Conservation (phyloP, 768 basidiomycete species). For the Leucocoprinus birnbaumii region DNA sequence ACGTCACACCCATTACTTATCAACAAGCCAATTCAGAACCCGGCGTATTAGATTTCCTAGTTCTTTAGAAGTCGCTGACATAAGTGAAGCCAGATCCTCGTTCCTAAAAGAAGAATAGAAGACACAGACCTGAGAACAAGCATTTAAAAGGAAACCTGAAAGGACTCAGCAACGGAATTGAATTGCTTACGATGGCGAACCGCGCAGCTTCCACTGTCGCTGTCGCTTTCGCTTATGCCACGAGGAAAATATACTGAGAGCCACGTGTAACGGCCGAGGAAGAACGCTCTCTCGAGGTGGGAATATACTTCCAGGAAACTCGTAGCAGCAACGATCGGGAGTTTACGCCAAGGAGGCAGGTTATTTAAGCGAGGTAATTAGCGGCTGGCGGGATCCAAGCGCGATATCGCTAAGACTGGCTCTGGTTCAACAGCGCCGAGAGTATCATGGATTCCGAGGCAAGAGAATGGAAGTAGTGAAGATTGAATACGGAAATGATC, state of each 20-base stretch:
- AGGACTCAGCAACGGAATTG: background rate
- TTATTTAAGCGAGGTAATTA: background rate
- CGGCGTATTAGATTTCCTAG: slow-evolving; percentile 1
- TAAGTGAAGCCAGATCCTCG: background rate
- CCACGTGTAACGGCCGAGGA: slow-evolving; percentile 10
- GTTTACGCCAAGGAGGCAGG: background rate
- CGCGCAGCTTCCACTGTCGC: background rate
- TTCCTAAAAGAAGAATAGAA: background rate
- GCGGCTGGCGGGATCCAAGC: background rate
- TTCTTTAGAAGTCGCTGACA: slow-evolving; percentile 8
- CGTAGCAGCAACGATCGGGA: background rate
- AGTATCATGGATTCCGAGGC: slow-evolving; percentile 4
- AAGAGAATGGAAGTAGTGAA: background rate
- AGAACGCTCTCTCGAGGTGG: background rate
- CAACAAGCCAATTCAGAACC: background rate
- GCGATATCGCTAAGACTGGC: too few relatives aligned
- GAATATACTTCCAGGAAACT: background rate
- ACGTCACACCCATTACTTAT: background rate
- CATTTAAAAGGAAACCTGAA: slow-evolving; percentile 9
- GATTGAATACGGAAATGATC: background rate
- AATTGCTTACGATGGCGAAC: background rate
- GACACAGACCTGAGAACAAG: background rate
- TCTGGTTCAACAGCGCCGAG: too few relatives aligned
- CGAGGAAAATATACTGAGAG: slow-evolving; percentile 8
- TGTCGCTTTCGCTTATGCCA: slow-evolving; percentile 3